A percentile compares a stretch with the other conserved stretches of the same genome.
phyloP scores from a whole-genome alignment of 495 filamentous ascomycete species.

The Lasiosphaeria hispida region DNA sequence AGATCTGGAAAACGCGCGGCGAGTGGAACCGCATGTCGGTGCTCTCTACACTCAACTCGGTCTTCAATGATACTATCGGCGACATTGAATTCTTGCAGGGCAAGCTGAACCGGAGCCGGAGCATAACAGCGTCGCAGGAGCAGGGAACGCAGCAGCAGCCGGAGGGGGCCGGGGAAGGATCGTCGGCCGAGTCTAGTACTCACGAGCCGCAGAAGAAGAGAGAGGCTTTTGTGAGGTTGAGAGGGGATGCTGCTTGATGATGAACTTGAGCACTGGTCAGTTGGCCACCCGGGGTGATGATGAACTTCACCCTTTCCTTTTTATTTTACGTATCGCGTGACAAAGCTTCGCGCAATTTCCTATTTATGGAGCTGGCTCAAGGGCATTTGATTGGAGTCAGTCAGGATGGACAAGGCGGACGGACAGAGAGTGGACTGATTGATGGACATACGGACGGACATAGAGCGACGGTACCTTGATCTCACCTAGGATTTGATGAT shows the following conservation, averaged over 20 bases:
- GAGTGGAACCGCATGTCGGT: slow-evolving; percentile 81
- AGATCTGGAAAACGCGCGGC: slow-evolving; percentile 71
- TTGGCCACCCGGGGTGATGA: no score
- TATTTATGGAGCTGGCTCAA: no score
- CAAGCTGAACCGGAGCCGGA: slow-evolving; percentile 30
- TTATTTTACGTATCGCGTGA: no score
- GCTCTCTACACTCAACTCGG: slow-evolving; percentile 53
- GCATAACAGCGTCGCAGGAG: not conserved
- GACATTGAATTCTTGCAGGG: slow-evolving; percentile 75
- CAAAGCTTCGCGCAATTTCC: no score
- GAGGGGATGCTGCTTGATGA: not conserved
- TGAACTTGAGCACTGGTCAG: no score
- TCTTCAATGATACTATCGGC: slow-evolving; percentile 76
- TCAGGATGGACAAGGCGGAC: no score
- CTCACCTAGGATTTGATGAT: no score
- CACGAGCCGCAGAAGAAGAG: not conserved
- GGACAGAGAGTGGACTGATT: no score
- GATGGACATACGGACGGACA: no score
- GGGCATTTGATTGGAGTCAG: no score
- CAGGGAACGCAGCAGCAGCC: not conserved
- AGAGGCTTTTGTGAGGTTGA: not conserved
- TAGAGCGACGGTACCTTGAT: no score
- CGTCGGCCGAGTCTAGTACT: not conserved
- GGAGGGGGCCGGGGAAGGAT: not conserved
- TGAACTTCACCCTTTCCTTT: no score